These are phyloP conservation scores for Schrenkiella parvula DNA, from an alignment of 345 rosid species.

Conservation along the genomic window DNA sequence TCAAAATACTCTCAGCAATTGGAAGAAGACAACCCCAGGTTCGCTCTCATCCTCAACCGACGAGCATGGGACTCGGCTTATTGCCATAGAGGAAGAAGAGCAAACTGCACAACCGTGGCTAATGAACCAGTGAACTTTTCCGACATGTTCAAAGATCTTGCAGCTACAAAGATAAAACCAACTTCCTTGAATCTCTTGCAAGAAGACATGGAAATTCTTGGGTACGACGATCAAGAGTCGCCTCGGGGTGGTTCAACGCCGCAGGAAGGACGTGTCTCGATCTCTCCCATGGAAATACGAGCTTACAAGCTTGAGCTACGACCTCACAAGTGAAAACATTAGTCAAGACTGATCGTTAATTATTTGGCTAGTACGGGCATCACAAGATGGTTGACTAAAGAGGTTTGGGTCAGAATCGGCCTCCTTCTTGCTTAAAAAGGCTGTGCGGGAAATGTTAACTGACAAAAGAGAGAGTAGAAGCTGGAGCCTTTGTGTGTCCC, in stretches of 20 bases:
- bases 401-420: not conserved
- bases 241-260: slow-evolving; percentile 36
- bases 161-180: slow-evolving; percentile 53
- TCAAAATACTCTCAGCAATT: slow-evolving; percentile 57
- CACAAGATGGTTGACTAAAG: slow-evolving; percentile 11
- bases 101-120: slow-evolving; percentile 54
- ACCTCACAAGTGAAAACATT: slow-evolving; percentile 36
- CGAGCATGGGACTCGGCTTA: slow-evolving; percentile 74
- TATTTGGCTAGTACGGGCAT: slow-evolving; percentile 15
- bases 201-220: slow-evolving; percentile 69
- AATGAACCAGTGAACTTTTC: slow-evolving; percentile 66
- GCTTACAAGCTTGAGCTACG: slow-evolving; percentile 85
- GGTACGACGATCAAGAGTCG: slow-evolving; percentile 54
- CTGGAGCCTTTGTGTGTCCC: not conserved
- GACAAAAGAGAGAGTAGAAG: slow-evolving; percentile 10
- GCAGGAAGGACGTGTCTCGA: slow-evolving; percentile 55
- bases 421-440: slow-evolving; percentile 7
- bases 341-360: not conserved
- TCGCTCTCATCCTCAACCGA: slow-evolving; percentile 65
- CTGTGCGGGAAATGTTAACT: slow-evolving; percentile 2
- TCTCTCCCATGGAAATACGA: slow-evolving; percentile 93
- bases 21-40: slow-evolving; percentile 49
- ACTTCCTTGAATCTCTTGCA: slow-evolving; percentile 90
- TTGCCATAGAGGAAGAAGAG: slow-evolving; percentile 54
- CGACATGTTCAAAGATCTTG: slow-evolving; percentile 69